Conservation (phyloP, 164 flowering plant genomes). For the Malania oleifera region DNA sequence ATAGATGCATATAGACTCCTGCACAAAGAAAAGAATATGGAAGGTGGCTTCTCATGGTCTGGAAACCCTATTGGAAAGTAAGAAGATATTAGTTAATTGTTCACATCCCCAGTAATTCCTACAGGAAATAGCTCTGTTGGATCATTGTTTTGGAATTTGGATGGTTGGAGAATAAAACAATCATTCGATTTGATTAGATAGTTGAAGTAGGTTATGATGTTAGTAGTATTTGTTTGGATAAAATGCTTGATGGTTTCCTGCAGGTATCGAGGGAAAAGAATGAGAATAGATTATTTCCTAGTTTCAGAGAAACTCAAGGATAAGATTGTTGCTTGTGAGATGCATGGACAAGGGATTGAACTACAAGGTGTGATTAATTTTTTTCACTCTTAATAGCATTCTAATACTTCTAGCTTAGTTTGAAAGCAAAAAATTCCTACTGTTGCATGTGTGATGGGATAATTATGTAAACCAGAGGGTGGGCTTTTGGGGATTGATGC, state of each 20-base stretch:
- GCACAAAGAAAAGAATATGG: conserved; percentile 79
- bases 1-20: conserved; percentile 85
- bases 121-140: neutral
- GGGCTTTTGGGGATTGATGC: too few relatives aligned
- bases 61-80: conserved; percentile 96
- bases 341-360: conserved; percentile 90
- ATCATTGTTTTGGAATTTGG: neutral
- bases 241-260: conserved; percentile 14
- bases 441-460: too few relatives aligned
- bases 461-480: too few relatives aligned
- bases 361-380: conserved; percentile 48
- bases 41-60: conserved; percentile 92
- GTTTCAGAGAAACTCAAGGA: conserved; percentile 71
- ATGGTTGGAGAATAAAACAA: neutral
- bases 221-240: neutral
- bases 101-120: neutral
- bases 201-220: too few relatives aligned
- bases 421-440: too few relatives aligned
- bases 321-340: conserved; percentile 71
- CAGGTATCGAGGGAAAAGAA: conserved; percentile 92
- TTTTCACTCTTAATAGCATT: too few relatives aligned
- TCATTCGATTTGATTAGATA: neutral
- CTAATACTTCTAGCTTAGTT: too few relatives aligned
- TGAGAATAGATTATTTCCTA: conserved; percentile 90
- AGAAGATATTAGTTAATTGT: conserved; percentile 15